Percentiles rank a stretch among this genome's conserved stretches.
Conservation (phyloP, 257 asterid species). For the Paraleonurus japonicus region DNA sequence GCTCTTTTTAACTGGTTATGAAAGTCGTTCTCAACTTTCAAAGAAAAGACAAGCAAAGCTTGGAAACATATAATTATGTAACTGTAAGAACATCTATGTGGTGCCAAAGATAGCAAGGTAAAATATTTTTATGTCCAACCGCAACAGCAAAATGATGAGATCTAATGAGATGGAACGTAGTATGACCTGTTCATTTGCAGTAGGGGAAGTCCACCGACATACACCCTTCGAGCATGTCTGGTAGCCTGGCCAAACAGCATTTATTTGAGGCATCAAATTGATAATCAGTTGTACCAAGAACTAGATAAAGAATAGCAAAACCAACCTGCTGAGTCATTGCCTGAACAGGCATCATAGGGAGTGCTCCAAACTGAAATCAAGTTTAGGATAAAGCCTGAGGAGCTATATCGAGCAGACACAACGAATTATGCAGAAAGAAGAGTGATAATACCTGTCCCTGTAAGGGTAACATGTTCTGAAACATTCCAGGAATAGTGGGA, state of each 20-base stretch:
- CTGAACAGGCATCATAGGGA: conserved; percentile 79
- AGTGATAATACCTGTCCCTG: conserved; percentile 58
- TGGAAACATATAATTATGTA: neutral
- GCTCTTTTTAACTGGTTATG: neutral
- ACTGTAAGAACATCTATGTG: neutral
- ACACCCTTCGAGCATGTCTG: conserved; percentile 94
- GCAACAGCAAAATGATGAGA: neutral
- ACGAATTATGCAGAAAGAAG: neutral
- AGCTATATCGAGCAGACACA: conserved; percentile 19
- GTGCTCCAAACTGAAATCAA: conserved; percentile 63
- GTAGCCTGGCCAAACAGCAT: conserved; percentile 70
- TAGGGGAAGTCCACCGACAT: conserved; percentile 98
- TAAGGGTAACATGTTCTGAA: conserved; percentile 75
- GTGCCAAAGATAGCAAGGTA: neutral
- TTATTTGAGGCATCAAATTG: neutral
- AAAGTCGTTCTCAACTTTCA: neutral
- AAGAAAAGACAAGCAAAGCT: neutral
- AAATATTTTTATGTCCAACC: neutral
- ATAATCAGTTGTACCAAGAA: conserved; percentile 6
- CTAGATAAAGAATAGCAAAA: conserved; percentile 7
- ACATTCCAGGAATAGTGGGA: conserved; percentile 75
- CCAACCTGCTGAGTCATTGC: conserved; percentile 99
- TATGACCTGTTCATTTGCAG: conserved; percentile 93
- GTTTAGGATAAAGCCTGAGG: conserved; percentile 15
- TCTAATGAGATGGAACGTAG: neutral